Conservation (phyloP, 345 rosid genomes). For the Clausena lansium region DNA sequence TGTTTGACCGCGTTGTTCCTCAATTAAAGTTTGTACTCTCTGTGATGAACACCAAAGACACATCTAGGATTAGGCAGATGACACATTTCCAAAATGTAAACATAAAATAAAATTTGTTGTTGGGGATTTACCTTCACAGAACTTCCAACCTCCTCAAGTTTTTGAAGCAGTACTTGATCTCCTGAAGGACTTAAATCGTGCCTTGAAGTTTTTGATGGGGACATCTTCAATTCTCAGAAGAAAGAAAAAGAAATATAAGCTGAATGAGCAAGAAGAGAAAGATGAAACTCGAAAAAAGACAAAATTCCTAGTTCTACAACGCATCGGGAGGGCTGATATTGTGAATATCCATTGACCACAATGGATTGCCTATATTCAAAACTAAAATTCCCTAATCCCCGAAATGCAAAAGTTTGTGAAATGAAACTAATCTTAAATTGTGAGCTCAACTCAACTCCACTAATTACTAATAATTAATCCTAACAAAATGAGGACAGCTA, state of each 20-base stretch:
- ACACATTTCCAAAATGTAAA: background rate
- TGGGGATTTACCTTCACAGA: conserved; percentile 49
- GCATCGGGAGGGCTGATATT: background rate
- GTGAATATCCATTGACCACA: background rate
- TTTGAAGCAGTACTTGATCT: conserved; percentile 47
- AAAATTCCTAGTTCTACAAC: conserved; percentile 2
- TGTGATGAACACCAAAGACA: conserved; percentile 27
- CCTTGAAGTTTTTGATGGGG: conserved; percentile 40
- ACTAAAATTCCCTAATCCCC: background rate
- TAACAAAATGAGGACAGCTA: background rate
- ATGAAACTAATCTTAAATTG: background rate
- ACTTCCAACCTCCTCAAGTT: conserved; percentile 62
- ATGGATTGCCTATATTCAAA: background rate
- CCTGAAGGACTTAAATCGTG: conserved; percentile 36
- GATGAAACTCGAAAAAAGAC: background rate
- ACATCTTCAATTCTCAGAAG: conserved; percentile 34
- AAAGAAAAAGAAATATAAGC: background rate
- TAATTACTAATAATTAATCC: background rate
- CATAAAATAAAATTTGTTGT: background rate
- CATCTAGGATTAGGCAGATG: background rate
- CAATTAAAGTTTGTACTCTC: conserved; percentile 60
- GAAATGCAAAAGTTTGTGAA: background rate
- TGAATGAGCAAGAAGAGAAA: background rate
- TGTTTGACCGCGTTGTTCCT: conserved; percentile 43
- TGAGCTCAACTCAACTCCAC: background rate